Evolutionary conservation across 2,329 filamentous ascomycete species (phyloP).

Genomic region (Trichoderma breve): DNA sequence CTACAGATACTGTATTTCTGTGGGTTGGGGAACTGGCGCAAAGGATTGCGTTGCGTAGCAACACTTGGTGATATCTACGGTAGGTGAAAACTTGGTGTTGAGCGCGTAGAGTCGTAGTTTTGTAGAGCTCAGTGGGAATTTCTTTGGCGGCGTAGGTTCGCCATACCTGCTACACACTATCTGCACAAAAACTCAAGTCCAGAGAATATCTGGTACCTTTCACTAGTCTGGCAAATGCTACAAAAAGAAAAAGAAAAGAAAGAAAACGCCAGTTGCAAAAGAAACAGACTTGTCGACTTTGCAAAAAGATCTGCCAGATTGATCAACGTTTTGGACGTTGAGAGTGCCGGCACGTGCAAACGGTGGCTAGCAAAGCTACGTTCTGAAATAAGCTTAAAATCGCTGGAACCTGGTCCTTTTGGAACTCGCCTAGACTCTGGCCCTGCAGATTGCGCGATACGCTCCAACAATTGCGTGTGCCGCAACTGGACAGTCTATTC

Average conservation of each 20-base stretch:
- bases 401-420: background rate
- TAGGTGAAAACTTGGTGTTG: background rate
- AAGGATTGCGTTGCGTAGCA: background rate
- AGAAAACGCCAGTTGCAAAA: background rate
- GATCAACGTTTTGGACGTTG: background rate
- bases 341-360: background rate
- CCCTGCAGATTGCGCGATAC: conserved; percentile 18
- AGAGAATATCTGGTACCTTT: too few species aligned
- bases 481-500: background rate
- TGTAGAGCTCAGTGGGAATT: background rate
- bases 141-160: background rate
- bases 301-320: background rate
- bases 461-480: conserved; percentile 5
- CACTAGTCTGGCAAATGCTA: background rate
- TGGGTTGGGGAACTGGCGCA: background rate
- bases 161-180: background rate
- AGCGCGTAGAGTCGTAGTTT: background rate
- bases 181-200: background rate
- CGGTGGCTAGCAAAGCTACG: background rate
- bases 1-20: background rate
- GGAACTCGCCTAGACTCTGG: background rate
- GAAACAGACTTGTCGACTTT: background rate
- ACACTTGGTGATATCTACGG: background rate
- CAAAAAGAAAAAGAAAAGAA: background rate
- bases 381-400: conserved; percentile 17